A percentile compares a stretch with the other conserved stretches of the same genome.
phyloP scores from a whole-genome alignment of 1,139 yeast genomes.

The Citeromyces hawaiiensis region DNA sequence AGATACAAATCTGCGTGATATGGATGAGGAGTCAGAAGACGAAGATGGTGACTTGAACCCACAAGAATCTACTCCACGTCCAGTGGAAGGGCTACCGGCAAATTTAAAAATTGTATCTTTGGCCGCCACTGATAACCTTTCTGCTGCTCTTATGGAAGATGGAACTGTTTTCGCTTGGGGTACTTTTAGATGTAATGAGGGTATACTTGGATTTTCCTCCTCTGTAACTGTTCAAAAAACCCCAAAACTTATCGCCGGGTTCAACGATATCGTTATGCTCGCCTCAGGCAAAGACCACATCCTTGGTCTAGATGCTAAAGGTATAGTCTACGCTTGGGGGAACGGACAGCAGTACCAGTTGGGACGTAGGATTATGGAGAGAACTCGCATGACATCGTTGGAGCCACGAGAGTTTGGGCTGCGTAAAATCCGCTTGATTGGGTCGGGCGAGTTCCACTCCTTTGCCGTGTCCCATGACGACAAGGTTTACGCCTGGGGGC shows the following conservation, averaged over 20 bases:
- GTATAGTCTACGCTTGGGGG: slow-evolving; percentile 94
- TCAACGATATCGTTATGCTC: slow-evolving; percentile 66
- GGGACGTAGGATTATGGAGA: slow-evolving; percentile 71
- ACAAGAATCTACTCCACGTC: slow-evolving; percentile 76
- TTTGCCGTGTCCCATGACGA: slow-evolving; percentile 77
- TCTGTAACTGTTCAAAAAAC: slow-evolving; percentile 47
- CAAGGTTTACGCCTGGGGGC: slow-evolving; percentile 79
- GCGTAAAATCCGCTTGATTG: slow-evolving; percentile 63
- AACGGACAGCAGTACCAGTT: slow-evolving; percentile 88
- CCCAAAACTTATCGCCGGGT: slow-evolving; percentile 52
- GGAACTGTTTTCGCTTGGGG: slow-evolving; percentile 99
- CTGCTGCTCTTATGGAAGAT: slow-evolving; percentile 63
- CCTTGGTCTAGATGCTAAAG: slow-evolving; percentile 69
- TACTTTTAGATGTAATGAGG: slow-evolving; percentile 87
- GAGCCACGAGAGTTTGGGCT: slow-evolving; percentile 74
- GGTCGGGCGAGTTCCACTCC: slow-evolving; percentile 92
- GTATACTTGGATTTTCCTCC: slow-evolving; percentile 70
- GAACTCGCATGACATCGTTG: slow-evolving; percentile 56
- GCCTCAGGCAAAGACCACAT: slow-evolving; percentile 93
- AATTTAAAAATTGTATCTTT: slow-evolving; percentile 52
- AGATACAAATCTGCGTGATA: slow-evolving; percentile 48
- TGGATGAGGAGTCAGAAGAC: slow-evolving; percentile 39
- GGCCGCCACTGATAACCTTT: slow-evolving; percentile 88
- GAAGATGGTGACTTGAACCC: slow-evolving; percentile 82
- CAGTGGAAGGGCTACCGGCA: slow-evolving; percentile 56